Evolutionary conservation across 139 green algal genomes (phyloP), one percentile per base, ranked within the genome.

Genomic region (Chlamydomonas asymmetrica): DNA sequence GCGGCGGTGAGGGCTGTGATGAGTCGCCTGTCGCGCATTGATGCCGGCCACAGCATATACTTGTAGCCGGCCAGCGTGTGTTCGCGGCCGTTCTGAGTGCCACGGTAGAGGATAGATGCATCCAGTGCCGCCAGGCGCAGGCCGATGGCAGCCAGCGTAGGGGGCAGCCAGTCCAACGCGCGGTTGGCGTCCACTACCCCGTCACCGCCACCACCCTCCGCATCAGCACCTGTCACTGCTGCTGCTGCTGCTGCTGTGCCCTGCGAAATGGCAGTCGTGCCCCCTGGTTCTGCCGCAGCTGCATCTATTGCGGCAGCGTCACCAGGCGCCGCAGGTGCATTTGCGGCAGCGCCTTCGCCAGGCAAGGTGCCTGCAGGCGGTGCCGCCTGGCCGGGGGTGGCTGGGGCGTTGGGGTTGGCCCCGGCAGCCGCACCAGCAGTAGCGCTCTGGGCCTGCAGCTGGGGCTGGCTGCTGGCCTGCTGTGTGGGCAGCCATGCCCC

Each of bases 101-200:
- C 70, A 5, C 57, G 56, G 72, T 93, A 94, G 0, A 86, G 37
- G 29, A 97, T 63, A 1, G 89, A 75, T 0, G 88, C 80, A 59
- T 96, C 91, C 22, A 97, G 66, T 0, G 86, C 73, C 45, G 75
- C 60, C 69, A 97, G 69, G 8, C 93, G 85, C 71, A 94, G 75
- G n/a, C 82, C 72, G 29, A 97, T 32, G 0, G 91, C 85, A 0
- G 90, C 72, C 18, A 69, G 48, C 0, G 93, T 97, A 48, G 83
- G 50, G 4, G 93, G 93, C 57, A 97, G 86, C 93, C 93, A 97
- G 13, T 75, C 71, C 57, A 97, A 83, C 20, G 81, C 9, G 39
- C 56, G 56, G 70, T 67, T 41, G 29, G 39, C 45, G 37, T 25
- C 10, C 27, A 39, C 52, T 10, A 56, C 22, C 37, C 52, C 65